These are phyloP conservation scores for Curvularia spicifera DNA, from an alignment of 2,329 filamentous ascomycete genomes.

Conservation along the genomic window DNA sequence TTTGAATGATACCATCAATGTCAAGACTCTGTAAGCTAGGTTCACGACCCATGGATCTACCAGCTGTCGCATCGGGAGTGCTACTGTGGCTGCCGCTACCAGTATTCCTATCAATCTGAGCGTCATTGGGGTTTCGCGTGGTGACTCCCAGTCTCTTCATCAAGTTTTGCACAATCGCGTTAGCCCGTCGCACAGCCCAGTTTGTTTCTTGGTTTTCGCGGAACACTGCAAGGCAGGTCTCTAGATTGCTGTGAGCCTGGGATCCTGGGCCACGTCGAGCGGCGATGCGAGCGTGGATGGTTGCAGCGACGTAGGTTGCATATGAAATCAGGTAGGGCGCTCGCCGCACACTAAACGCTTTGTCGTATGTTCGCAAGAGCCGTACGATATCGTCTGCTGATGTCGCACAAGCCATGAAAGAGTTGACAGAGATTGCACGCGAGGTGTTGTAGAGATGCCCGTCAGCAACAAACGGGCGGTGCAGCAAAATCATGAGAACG, in stretches of 20 bases:
- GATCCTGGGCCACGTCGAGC: slow-evolving; percentile 52
- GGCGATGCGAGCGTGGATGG: slow-evolving; percentile 60
- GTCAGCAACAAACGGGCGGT: slow-evolving; percentile 61
- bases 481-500: slow-evolving; percentile 60
- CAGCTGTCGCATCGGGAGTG: slow-evolving; percentile 14
- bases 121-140: slow-evolving; percentile 23
- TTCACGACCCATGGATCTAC: slow-evolving; percentile 21
- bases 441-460: slow-evolving; percentile 56
- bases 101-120: slow-evolving; percentile 24
- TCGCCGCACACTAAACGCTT: slow-evolving; percentile 54
- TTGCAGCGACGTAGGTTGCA: slow-evolving; percentile 62
- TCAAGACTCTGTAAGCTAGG: slow-evolving; percentile 46
- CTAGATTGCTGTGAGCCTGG: slow-evolving; percentile 45
- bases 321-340: slow-evolving; percentile 64
- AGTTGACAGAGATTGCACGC: slow-evolving; percentile 52
- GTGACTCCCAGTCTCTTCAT: slow-evolving; percentile 53
- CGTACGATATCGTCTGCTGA: slow-evolving; percentile 56
- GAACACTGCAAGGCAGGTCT: slow-evolving; percentile 57
- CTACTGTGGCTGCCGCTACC: slow-evolving; percentile 7
- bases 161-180: slow-evolving; percentile 54
- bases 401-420: slow-evolving; percentile 54
- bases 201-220: slow-evolving; percentile 60
- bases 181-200: slow-evolving; percentile 56
- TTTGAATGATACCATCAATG: slow-evolving; percentile 53
- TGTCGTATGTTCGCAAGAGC: slow-evolving; percentile 55